Evolutionary conservation across 2,329 filamentous ascomycete genomes (phyloP).

Genomic region (Alternaria hordeiaustralica): DNA sequence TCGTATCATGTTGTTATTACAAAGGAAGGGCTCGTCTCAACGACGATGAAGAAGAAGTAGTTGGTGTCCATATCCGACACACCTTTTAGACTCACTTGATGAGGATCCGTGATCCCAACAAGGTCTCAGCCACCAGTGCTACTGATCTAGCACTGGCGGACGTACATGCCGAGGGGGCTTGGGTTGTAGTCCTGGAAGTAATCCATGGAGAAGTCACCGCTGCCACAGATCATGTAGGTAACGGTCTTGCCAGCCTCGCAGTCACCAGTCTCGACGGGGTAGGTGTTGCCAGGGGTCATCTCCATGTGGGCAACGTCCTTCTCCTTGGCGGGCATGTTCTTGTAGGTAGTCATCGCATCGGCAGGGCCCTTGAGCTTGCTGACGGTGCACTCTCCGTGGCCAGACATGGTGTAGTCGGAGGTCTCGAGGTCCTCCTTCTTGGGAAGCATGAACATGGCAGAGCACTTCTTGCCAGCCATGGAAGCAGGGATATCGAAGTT

Average conservation of each 20-base stretch:
- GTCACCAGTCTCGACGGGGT: conserved; percentile 60
- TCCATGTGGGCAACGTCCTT: conserved; percentile 50
- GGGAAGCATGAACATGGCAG: conserved; percentile 71
- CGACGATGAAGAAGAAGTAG: background rate
- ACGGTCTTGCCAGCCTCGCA: conserved; percentile 63
- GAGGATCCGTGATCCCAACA: background rate
- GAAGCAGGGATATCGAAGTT: conserved; percentile 69
- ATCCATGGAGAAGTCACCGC: conserved; percentile 58
- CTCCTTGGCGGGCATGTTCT: conserved; percentile 57
- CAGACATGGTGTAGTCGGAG: conserved; percentile 62
- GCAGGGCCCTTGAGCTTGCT: conserved; percentile 57
- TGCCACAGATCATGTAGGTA: conserved; percentile 59
- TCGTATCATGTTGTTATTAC: background rate
- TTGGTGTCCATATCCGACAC: background rate
- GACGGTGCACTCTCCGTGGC: conserved; percentile 62
- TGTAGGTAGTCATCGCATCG: conserved; percentile 59
- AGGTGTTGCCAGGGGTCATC: conserved; percentile 60
- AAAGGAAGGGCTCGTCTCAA: background rate
- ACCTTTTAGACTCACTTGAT: conserved; percentile 2
- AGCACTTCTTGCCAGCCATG: conserved; percentile 65
- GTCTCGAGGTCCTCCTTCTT: conserved; percentile 63
- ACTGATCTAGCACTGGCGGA: conserved; percentile 30
- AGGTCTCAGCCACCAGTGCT: background rate
- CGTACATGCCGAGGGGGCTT: conserved; percentile 49
- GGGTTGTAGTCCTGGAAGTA: conserved; percentile 72